A percentile compares a stretch with the other conserved stretches of the same genome.
phyloP scores from a whole-genome alignment of 768 basidiomycete genomes.

The Tulasnella sp. region DNA sequence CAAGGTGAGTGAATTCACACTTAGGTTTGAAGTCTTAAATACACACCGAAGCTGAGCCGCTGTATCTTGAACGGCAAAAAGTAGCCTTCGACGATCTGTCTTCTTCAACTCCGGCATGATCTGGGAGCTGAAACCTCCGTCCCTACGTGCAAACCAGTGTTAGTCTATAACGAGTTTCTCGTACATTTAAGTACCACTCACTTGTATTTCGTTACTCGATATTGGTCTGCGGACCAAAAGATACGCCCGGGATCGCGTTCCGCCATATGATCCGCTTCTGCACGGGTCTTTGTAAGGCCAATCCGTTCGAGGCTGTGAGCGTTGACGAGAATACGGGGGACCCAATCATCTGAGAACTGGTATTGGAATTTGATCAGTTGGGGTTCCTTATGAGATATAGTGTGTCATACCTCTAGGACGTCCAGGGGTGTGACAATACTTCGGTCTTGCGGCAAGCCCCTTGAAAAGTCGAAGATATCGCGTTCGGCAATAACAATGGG shows the following conservation, averaged over 20 bases:
- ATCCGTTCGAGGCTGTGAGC: slow-evolving; percentile 63
- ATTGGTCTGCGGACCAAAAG: slow-evolving; percentile 62
- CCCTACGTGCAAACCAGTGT: slow-evolving; percentile 40
- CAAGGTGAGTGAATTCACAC: not conserved
- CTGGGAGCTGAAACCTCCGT: slow-evolving; percentile 61
- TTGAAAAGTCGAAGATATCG: slow-evolving; percentile 76
- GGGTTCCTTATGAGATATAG: not conserved
- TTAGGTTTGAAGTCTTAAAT: not conserved
- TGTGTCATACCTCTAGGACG: slow-evolving; percentile 63
- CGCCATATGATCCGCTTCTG: slow-evolving; percentile 53
- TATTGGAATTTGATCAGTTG: slow-evolving; percentile 14
- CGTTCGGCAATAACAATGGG: slow-evolving; percentile 61
- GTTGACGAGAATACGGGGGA: slow-evolving; percentile 80
- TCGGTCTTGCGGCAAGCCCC: slow-evolving; percentile 59
- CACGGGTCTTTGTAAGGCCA: slow-evolving; percentile 60
- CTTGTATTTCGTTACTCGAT: slow-evolving; percentile 61
- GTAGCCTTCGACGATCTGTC: slow-evolving; percentile 38
- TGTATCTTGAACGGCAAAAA: slow-evolving; percentile 53
- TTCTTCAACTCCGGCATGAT: slow-evolving; percentile 36
- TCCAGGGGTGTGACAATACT: slow-evolving; percentile 71
- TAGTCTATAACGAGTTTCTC: not conserved
- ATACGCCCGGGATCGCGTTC: slow-evolving; percentile 46
- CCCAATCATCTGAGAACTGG: slow-evolving; percentile 69
- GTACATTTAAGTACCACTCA: slow-evolving; percentile 38
- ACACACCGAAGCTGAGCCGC: slow-evolving; percentile 48